Percentiles rank a stretch among this genome's conserved stretches.
These are phyloP conservation scores for Botryobasidium botryosum DNA, from an alignment of 768 basidiomycete species.

Conservation along the genomic window DNA sequence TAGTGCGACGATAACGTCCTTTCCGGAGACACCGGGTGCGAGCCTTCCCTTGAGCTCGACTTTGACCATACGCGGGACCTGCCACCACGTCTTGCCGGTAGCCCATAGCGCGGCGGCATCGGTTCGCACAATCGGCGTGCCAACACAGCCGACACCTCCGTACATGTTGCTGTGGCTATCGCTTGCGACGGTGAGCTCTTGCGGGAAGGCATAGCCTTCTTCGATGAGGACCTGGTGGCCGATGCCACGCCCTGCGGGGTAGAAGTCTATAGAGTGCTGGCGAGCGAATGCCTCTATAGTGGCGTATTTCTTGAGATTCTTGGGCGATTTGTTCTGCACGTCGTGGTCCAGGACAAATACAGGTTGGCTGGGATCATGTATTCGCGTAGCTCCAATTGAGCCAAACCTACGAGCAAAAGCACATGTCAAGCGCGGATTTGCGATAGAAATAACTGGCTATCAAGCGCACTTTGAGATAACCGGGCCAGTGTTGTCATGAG, in stretches of 20 bases:
- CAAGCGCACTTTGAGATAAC: constrained; percentile 81
- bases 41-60: constrained; percentile 77
- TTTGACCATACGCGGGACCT: constrained; percentile 90
- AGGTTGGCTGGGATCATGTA: constrained; percentile 64
- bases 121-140: constrained; percentile 92
- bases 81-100: constrained; percentile 99
- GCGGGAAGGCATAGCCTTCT: constrained; percentile 95
- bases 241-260: constrained; percentile 92
- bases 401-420: constrained; percentile 47
- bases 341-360: constrained; percentile 98
- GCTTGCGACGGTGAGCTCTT: constrained; percentile 87
- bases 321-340: constrained; percentile 83
- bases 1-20: constrained; percentile 94
- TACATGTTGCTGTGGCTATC: constrained; percentile 99
- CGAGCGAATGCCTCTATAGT: constrained; percentile 84
- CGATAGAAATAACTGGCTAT: constrained; percentile 6
- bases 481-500: constrained; percentile 95
- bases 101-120: constrained; percentile 95
- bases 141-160: constrained; percentile 91
- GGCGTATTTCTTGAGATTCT: constrained; percentile 85
- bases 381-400: constrained; percentile 76
- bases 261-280: constrained; percentile 76
- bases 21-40: constrained; percentile 83
- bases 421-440: background rate
- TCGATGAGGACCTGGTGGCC: constrained; percentile 96